Base-by-base conservation (phyloP, 129 eudicot genomes). In the Escallonia herrerae region DNA sequence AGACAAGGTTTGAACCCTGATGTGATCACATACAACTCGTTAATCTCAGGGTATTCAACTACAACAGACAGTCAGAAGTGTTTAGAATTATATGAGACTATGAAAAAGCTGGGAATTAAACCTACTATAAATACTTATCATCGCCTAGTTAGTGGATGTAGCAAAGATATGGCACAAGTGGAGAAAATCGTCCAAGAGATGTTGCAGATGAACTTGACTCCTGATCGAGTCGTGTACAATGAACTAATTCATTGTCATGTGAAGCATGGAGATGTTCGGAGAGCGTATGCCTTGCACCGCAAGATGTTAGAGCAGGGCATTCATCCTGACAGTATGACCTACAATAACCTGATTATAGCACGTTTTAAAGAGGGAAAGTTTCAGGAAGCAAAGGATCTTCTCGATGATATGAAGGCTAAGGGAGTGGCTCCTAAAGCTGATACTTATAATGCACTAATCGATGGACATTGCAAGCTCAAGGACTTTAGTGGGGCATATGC, bases 101-200 rank as follows among this genome's bases (percentile, higher is more conserved):
- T 67, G 71, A 67, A 56, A 55, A 55, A 38, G 44, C 22, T 40
- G 2, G 62, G 55, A 5, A 43, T 67, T 37, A 67, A 55, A 67
- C 71, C 71, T 67, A 67, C 71, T 5, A 37, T 67, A 38, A 67
- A 22, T 22, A 67, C 63, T 0, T 67, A 67, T 22, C 71, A 67
- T 56, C 49, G 54, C 3, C 63, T 67, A 46, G 56, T 67, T 55
- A 42, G 71, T 43, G 71, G n/a, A 6, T 67, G 71, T 54, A 54
- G 48, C 43, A 67, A 67, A 52, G 12, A 43, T 15, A 22, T 56
- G 53, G 43, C 10, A 41, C 43, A 42, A 33, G 62, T 55, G 42
- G 71, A 67, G 71, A 67, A 67, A 56, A 33, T 67, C 4, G 49
- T 67, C 6, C 53, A 67, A 15, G 71, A 67, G 43, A 4, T 67